phyloP scores from a whole-genome alignment of 2,329 filamentous ascomycete species.

The Pyricularia pennisetigena region DNA sequence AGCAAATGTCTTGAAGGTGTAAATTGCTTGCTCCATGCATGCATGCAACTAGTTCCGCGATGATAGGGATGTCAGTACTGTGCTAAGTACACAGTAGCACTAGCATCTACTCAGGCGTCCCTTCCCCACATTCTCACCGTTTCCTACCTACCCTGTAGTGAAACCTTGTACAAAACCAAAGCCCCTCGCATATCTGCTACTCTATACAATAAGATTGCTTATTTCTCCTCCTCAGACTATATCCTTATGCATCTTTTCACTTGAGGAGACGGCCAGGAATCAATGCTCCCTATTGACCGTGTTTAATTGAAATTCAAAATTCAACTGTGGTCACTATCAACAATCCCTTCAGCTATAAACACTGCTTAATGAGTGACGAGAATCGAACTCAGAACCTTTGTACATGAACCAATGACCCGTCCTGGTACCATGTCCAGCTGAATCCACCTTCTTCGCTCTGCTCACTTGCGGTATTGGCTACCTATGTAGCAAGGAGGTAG shows the following conservation, averaged over 20 bases:
- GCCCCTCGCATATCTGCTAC: no score
- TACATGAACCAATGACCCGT: neutral
- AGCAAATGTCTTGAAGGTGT: neutral
- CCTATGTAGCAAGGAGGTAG: no score
- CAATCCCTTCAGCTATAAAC: neutral
- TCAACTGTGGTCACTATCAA: neutral
- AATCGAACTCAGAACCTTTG: neutral
- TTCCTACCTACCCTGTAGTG: neutral
- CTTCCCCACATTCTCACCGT: neutral
- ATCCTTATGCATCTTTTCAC: no score
- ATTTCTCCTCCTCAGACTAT: no score
- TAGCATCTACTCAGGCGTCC: no score
- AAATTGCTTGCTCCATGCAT: neutral
- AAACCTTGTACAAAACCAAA: neutral
- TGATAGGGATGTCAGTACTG: neutral
- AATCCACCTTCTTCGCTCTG: no score
- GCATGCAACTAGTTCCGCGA: neutral
- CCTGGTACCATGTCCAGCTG: neutral
- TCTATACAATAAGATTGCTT: no score
- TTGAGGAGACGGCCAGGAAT: no score
- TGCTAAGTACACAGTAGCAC: neutral
- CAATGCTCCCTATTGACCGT: no score
- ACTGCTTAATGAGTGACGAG: neutral
- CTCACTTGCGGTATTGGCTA: no score
- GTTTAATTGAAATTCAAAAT: neutral